Evolutionary conservation across 176 grass and related monocot genomes (phyloP).

Genomic region (Juncus effusus): DNA sequence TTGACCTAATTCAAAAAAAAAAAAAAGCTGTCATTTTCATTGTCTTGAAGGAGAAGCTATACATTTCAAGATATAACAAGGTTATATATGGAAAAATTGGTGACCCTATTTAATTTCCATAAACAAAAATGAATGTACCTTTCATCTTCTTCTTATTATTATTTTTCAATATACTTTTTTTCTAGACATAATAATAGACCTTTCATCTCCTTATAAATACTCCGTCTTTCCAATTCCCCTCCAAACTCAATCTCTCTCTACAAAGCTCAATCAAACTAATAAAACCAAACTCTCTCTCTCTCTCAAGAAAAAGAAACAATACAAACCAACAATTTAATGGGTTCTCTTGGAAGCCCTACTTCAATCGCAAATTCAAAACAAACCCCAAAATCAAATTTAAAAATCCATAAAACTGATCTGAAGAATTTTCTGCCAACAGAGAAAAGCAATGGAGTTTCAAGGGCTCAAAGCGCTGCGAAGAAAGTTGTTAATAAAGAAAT

Average conservation of each 20-base stretch:
- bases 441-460: slow-evolving; percentile 13
- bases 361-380: slow-evolving; percentile 16
- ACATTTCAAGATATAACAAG: slow-evolving; percentile 1
- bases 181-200: too few relatives aligned
- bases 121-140: neutral
- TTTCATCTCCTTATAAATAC: neutral
- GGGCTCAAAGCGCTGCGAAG: slow-evolving; percentile 14
- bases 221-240: slow-evolving; percentile 6
- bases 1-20: neutral
- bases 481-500: slow-evolving; percentile 4
- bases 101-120: neutral
- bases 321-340: slow-evolving; percentile 16
- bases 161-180: neutral
- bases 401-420: neutral
- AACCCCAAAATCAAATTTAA: neutral
- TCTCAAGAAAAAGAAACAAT: slow-evolving; percentile 1
- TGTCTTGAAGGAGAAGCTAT: neutral
- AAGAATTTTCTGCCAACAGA: neutral
- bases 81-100: neutral
- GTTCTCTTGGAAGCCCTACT: slow-evolving; percentile 18
- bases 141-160: neutral
- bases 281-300: neutral
- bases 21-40: neutral
- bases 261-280: too few relatives aligned
- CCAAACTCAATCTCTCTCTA: neutral